Base-by-base conservation (phyloP, 2,329 filamentous ascomycete species). In the Pseudocercospora pini-densiflorae region DNA sequence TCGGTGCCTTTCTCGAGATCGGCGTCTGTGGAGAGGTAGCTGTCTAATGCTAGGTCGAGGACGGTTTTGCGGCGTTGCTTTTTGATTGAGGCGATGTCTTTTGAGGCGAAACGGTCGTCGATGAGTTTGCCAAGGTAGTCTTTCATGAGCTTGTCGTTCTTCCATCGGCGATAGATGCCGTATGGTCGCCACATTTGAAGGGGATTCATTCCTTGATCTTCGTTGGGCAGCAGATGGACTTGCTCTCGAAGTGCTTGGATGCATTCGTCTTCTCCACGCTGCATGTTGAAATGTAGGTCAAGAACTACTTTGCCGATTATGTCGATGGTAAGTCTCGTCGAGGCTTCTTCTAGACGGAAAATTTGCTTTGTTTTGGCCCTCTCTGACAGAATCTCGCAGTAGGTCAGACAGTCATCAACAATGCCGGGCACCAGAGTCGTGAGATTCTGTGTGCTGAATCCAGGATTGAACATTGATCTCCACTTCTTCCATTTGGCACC, bases 401-500 rank as follows among this genome's bases (percentile, higher is more conserved):
- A 80, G 2, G 74, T 69, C 2, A 71, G 45, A 1, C 71, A 72
- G 27, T 77, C 74, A 19, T 80, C 79, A 2, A 81, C 76, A 10
- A 82, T 79, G 6, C 67, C 64, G 0, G 80, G 79, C 1, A 78
- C 76, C 29, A 81, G 75, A 6, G 76, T 76, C 72, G 80, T 78
- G 6, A 81, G 71, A 68, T 81, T 79, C 16, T 76, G 69, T 8
- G 74, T 67, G 0, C 75, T 75, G 63, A 82, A 82, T 6, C 78
- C 79, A 5, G 80, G 79, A 53, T 81, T 81, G 75, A 83, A 83
- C 16, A 79, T 77, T 29, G 65, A 70, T 54, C 81, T 73, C 80
- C 80, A 81, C 55, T 76, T 79, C 71, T 81, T 82, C 81, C 81
- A 82, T 7, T 70, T 47, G 3, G 74, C 67, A 0, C 80, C 80